Evolutionary conservation across 2,329 filamentous ascomycete genomes (phyloP).

Genomic region (Cladosporium sp.): DNA sequence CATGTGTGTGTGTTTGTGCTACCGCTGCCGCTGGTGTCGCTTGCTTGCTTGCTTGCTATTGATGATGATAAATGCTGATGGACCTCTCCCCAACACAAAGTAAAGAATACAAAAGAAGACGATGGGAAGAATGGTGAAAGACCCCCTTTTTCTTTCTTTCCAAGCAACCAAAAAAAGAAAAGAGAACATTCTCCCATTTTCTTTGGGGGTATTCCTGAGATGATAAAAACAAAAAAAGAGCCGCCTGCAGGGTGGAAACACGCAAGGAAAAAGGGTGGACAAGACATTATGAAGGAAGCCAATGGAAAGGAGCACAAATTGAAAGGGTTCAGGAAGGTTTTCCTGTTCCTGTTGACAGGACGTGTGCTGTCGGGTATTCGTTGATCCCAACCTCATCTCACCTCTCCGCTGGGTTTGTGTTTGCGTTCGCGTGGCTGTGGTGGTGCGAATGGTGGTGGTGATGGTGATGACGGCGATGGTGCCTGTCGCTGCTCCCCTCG

Average conservation of each 20-base stretch:
- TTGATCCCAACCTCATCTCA: neutral
- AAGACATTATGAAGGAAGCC: too few species aligned
- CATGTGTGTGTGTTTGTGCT: neutral
- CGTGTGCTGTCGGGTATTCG: neutral
- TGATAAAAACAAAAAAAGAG: neutral
- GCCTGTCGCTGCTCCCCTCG: conserved; percentile 20
- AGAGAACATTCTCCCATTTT: too few species aligned
- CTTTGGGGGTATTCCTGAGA: too few species aligned
- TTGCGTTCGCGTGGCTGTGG: conserved; percentile 13
- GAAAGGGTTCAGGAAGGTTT: too few species aligned
- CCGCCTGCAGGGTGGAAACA: too few species aligned
- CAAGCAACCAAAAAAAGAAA: neutral
- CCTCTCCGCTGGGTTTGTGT: conserved; percentile 2
- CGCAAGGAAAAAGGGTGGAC: too few species aligned
- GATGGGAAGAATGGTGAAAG: neutral
- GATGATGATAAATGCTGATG: conserved; percentile 1
- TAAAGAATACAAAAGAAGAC: neutral
- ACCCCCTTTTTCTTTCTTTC: neutral
- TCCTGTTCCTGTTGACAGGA: too few species aligned
- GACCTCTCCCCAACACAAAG: too few species aligned
- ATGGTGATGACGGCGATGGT: conserved; percentile 19
- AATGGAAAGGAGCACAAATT: too few species aligned
- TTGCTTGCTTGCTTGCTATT: neutral
- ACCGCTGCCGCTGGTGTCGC: too few species aligned
- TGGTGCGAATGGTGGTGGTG: conserved; percentile 21